These are phyloP conservation scores for Przewalskia tangutica DNA, from an alignment of 257 asterid species.

Conservation along the genomic window DNA sequence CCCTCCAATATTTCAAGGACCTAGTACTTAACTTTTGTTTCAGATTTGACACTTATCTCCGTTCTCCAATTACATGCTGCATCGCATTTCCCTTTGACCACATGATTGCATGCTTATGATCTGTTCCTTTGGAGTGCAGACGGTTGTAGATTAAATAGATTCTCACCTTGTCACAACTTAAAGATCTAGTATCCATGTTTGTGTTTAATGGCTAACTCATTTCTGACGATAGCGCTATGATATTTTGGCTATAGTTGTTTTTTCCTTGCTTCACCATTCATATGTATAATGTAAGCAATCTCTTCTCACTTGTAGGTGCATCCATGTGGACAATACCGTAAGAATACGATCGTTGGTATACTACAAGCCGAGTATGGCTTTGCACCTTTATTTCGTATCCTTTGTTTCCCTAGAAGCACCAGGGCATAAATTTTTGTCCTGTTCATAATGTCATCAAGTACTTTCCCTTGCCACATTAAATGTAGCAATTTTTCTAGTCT, in stretches of 20 bases:
- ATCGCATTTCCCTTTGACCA: neutral
- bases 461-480: neutral
- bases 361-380: constrained; percentile 92
- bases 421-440: neutral
- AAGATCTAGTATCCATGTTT: neutral
- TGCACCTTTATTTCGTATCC: constrained; percentile 95
- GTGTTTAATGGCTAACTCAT: neutral
- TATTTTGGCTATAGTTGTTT: neutral
- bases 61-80: neutral
- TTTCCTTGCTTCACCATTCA: neutral
- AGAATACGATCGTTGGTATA: constrained; percentile 86
- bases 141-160: neutral
- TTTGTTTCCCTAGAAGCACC: neutral
- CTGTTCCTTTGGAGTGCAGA: neutral
- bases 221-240: neutral
- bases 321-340: constrained; percentile 97
- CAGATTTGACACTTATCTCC: neutral
- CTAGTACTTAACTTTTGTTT: neutral
- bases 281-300: neutral
- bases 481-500: neutral
- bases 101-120: neutral
- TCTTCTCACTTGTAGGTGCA: constrained; percentile 49
- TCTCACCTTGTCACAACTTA: neutral
- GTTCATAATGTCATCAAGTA: constrained; percentile 4
- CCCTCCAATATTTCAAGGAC: neutral